Evolutionary conservation across 768 basidiomycete genomes (phyloP), one percentile per base, ranked within the genome.

Genomic region (Dictyophora rubrovolvata): DNA sequence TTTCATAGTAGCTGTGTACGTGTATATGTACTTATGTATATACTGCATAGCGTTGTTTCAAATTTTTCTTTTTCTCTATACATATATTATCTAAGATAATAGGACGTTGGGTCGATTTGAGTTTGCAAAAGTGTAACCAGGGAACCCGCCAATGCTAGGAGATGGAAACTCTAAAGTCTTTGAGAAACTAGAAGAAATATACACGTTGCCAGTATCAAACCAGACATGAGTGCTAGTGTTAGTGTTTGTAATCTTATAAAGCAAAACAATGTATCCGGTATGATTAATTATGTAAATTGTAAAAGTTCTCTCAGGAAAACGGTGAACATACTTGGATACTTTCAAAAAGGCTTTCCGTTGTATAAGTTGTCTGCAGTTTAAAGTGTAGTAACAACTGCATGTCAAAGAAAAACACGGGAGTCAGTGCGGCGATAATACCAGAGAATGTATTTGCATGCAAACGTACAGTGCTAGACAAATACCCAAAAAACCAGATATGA

Each of bases 401-500:
- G 12, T 1, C 23, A 12, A 17, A 5, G 51, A 20, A 10, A 35
- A 42, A 59, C 17, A 50, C 37, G 36, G 9, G 2, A 22, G 56
- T 48, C 14, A 34, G 50, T 51, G 49, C 23, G n/a, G n/a, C n/a
- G n/a, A 57, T 28, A 2, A 50, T 34, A 28, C 28, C 28, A 7
- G 28, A 7, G 28, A 28, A 2, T 28, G 28, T n/a, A n/a, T n/a
- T 7, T 28, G 28, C 28, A 28, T 28, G 28, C 28, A 28, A 20
- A 56, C 57, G 57, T 36, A 59, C 57, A 59, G 33, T 22, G 49
- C 49, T 11, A 59, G 57, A 37, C 57, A 59, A n/a, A 59, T 52
- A 23, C 48, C 57, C 17, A 34, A 34, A 35, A 59, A 51, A 14
- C 57, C 49, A 34, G 20, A 52, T 28, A 16, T 33, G 20, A 59